Evolutionary conservation across 2,329 filamentous ascomycete genomes (phyloP).

Genomic region (Aspergillus sp.): DNA sequence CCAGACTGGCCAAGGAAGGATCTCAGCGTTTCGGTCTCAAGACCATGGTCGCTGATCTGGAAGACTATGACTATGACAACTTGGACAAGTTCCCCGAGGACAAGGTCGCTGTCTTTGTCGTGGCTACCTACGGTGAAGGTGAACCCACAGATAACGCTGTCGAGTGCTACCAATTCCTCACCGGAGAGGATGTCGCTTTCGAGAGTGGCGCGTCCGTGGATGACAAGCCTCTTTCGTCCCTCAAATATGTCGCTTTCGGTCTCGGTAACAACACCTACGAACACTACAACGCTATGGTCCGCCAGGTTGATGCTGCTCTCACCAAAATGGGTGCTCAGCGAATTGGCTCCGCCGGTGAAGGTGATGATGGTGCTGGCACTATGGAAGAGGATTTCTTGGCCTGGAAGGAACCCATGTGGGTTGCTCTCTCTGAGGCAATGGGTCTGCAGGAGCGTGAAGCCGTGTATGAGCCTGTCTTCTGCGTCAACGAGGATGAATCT

Average conservation of each 20-base stretch:
- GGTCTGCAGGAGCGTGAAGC: constrained; percentile 90
- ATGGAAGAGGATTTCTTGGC: constrained; percentile 99
- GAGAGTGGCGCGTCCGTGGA: constrained; percentile 59
- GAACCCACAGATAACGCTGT: constrained; percentile 98
- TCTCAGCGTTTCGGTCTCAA: constrained; percentile 93
- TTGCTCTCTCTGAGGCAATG: constrained; percentile 75
- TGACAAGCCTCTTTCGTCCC: constrained; percentile 70
- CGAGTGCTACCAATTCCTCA: constrained; percentile 96
- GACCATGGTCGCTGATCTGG: constrained; percentile 96
- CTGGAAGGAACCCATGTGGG: constrained; percentile 99
- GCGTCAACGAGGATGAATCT: constrained; percentile 69
- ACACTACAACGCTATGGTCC: constrained; percentile 98
- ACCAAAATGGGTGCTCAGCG: constrained; percentile 76
- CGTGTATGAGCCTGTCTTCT: constrained; percentile 90
- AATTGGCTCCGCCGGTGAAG: constrained; percentile 86
- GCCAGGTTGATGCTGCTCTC: constrained; percentile 78
- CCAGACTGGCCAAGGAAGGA: constrained; percentile 91
- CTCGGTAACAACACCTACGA: constrained; percentile 99
- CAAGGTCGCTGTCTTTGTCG: constrained; percentile 89
- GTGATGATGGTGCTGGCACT: constrained; percentile 94
- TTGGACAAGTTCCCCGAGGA: constrained; percentile 83
- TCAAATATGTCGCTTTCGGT: constrained; percentile 93
- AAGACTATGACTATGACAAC: constrained; percentile 96
- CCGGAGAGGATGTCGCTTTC: constrained; percentile 74
- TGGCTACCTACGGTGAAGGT: constrained; percentile 96